Evolutionary conservation across 192 early-diverging fungal species (phyloP), one percentile per base, ranked within the genome.

Genomic region (Lobosporangium transversale): DNA sequence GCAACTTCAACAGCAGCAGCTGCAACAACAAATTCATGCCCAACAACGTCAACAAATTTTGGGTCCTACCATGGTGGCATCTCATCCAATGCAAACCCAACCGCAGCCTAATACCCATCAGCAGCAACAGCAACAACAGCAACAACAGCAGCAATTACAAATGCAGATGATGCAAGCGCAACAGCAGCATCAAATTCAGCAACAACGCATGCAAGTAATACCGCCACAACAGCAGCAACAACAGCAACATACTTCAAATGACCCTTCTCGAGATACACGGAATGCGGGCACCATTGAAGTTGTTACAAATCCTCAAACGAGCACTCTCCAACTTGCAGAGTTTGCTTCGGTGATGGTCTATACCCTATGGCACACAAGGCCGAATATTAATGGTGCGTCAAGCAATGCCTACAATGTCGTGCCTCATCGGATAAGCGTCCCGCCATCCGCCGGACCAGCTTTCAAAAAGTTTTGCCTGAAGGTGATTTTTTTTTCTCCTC

Each of bases 291-390:
- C 73, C 9, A 76, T 76, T 42, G 73, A 76, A 3, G 51, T 56
- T 56, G 73, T 76, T 47, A 67, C 54, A 21, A 62, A 57, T 29
- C 73, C 73, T 17, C 73, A 76, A 49, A 76, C 73, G 29, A 76
- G 63, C 47, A 62, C 64, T 37, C 52, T 76, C 2, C 73, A 76
- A 35, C 58, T 76, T 9, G 73, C 73, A 15, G 73, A 76, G 40
- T 76, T 76, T 23, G 64, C 73, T 6, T 76, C 73, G 12, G 73
- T 76, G 53, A 76, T 76, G 73, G 73, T 76, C 17, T 76, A 76
- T 67, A 76, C 73, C 64, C 73, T 76, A 26, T 76, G 73, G 73
- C 73, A 76, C 59, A 76, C 73, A 15, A 57, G 73, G n/a, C 73
- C 73, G 9, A 76, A 76, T 53, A 76, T 76, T 59, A 76, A 76